Conservation (phyloP, 208 protist genomes). For the Trypanosoma cruzi region DNA sequence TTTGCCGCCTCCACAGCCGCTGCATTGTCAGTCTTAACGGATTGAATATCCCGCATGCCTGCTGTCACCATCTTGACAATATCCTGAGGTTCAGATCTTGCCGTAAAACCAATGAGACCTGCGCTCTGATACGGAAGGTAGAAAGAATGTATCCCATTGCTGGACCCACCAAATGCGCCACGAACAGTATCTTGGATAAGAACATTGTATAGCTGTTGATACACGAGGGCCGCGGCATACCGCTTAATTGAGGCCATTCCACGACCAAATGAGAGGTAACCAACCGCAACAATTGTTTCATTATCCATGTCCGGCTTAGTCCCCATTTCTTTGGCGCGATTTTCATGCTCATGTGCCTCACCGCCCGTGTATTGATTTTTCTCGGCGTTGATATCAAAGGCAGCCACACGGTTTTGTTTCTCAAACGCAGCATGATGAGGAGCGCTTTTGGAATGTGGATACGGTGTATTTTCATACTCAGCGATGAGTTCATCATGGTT, state of each 20-base stretch:
- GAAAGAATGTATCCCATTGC: conserved; percentile 67
- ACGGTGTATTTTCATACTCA: conserved; percentile 89
- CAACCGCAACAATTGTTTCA: conserved; percentile 85
- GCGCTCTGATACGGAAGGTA: conserved; percentile 82
- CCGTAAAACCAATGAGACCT: conserved; percentile 84
- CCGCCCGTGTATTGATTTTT: conserved; percentile 72
- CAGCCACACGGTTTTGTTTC: conserved; percentile 25
- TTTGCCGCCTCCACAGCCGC: conserved; percentile 57
- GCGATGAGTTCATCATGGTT: conserved; percentile 80
- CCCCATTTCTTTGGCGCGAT: conserved; percentile 81
- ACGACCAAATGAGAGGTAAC: conserved; percentile 76
- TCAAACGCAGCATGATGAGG: conserved; percentile 61
- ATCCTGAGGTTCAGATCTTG: conserved; percentile 42
- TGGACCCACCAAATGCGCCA: conserved; percentile 44
- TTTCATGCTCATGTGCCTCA: conserved; percentile 85
- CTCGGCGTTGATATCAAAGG: conserved; percentile 48
- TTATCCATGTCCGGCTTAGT: conserved; percentile 87
- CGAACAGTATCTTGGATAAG: conserved; percentile 53
- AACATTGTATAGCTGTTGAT: conserved; percentile 68
- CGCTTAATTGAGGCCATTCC: conserved; percentile 49
- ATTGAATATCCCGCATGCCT: conserved; percentile 52
- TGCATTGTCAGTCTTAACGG: conserved; percentile 36
- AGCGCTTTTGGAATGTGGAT: conserved; percentile 60
- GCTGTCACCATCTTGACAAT: conserved; percentile 70
- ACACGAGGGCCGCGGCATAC: conserved; percentile 76